These are phyloP conservation scores for Phytophthora boehmeriae DNA, from an alignment of 352 stramenopile species.

Conservation along the genomic window DNA sequence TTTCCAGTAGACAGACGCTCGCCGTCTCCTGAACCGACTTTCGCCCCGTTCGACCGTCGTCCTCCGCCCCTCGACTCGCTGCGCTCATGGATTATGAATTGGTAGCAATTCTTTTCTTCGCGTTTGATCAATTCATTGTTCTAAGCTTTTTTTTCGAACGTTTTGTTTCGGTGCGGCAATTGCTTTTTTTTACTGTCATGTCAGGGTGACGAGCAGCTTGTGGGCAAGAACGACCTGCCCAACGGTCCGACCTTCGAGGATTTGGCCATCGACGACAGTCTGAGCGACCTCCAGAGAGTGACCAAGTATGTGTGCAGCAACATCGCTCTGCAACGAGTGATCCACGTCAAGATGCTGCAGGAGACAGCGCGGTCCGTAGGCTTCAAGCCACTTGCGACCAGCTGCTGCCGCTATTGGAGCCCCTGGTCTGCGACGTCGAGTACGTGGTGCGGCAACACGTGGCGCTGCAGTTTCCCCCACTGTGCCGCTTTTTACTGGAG, in stretches of 20 bases:
- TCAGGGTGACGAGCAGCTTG: slow-evolving; percentile 38
- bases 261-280: slow-evolving; percentile 97
- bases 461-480: slow-evolving; percentile 87
- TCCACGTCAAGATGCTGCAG: slow-evolving; percentile 96
- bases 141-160: slow-evolving; percentile 21
- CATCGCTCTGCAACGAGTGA: slow-evolving; percentile 97
- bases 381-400: slow-evolving; percentile 83
- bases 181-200: background rate
- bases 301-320: slow-evolving; percentile 95
- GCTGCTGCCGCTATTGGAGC: slow-evolving; percentile 91
- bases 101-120: slow-evolving; percentile 28
- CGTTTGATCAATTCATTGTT: slow-evolving; percentile 25
- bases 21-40: background rate
- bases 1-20: too few relatives aligned
- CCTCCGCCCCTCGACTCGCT: background rate
- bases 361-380: slow-evolving; percentile 86
- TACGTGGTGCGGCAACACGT: slow-evolving; percentile 96
- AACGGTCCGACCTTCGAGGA: slow-evolving; percentile 96
- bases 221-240: slow-evolving; percentile 37
- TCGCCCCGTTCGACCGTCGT: too few relatives aligned
- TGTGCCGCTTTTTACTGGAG: slow-evolving; percentile 74
- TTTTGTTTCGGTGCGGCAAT: slow-evolving; percentile 2
- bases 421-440: slow-evolving; percentile 90
- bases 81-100: slow-evolving; percentile 54
- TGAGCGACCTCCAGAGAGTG: slow-evolving; percentile 95